Percentiles rank a stretch among this genome's conserved stretches.
phyloP scores from a whole-genome alignment of 345 rosid genomes.

The Eucalyptus tenuipes region DNA sequence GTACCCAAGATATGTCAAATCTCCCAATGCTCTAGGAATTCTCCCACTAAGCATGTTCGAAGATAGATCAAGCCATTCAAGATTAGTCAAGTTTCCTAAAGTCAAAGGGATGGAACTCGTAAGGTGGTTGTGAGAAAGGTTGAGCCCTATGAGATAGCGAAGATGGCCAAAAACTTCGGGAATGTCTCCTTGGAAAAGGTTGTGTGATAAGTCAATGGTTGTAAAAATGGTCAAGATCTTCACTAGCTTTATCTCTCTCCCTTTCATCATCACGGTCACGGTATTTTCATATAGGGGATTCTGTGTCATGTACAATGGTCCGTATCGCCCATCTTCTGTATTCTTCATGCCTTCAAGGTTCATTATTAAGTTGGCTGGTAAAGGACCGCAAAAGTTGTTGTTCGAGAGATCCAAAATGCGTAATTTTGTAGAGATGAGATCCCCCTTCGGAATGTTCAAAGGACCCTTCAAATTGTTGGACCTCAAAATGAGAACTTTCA shows the following conservation, averaged over 20 bases:
- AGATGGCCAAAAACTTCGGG: background rate
- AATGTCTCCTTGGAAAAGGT: background rate
- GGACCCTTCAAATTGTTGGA: too few relatives aligned
- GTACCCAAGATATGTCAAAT: fast-evolving
- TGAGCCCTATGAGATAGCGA: fast-evolving
- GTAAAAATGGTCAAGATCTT: fast-evolving
- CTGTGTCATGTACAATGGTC: too few relatives aligned
- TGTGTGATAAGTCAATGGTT: background rate
- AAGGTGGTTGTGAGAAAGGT: too few relatives aligned
- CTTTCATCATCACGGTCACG: too few relatives aligned
- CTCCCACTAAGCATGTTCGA: background rate
- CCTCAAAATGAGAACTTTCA: background rate
- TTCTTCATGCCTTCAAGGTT: background rate
- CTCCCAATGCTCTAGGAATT: fast-evolving
- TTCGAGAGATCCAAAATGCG: background rate
- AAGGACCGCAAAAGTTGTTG: background rate
- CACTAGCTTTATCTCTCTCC: fast-evolving
- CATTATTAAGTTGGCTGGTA: background rate
- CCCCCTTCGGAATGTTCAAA: too few relatives aligned
- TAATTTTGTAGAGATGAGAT: background rate
- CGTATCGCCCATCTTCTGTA: too few relatives aligned
- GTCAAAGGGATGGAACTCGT: background rate
- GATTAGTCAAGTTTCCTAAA: fast-evolving
- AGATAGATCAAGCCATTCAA: background rate
- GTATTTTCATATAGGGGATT: too few relatives aligned